Conservation (phyloP, 2,329 filamentous ascomycete species). For the Pseudogymnoascus verrucosus region DNA sequence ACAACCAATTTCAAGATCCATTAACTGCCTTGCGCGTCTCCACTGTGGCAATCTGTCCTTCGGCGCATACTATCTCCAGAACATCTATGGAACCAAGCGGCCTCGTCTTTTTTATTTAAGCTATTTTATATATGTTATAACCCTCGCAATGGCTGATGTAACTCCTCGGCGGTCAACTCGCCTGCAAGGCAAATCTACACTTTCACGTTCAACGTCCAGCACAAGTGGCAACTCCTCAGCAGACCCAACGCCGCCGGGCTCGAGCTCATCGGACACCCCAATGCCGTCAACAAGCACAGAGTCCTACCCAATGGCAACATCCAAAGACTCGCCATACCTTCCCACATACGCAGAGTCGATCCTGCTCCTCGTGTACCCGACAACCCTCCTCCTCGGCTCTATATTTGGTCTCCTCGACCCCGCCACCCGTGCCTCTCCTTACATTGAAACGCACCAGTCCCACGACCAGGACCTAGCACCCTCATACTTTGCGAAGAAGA, state of each 20-base stretch:
- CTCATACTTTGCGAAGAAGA: constrained; percentile 88
- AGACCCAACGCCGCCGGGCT: constrained; percentile 12
- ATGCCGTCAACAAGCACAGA: constrained; percentile 6
- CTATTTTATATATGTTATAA: constrained; percentile 19
- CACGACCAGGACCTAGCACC: constrained; percentile 55
- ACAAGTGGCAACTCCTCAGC: neutral
- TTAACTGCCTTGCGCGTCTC: neutral
- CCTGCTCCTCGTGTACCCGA: constrained; percentile 64
- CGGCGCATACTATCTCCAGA: constrained; percentile 13
- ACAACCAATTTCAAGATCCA: constrained; percentile 3
- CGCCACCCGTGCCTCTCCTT: constrained; percentile 53
- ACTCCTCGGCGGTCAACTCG: constrained; percentile 24
- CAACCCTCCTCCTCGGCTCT: constrained; percentile 71
- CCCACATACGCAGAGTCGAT: constrained; percentile 61
- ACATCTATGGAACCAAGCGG: constrained; percentile 10
- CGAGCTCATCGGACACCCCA: constrained; percentile 10
- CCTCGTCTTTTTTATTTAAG: neutral
- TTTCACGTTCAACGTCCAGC: neutral
- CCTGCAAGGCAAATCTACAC: constrained; percentile 18
- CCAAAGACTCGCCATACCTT: constrained; percentile 46
- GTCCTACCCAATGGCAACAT: constrained; percentile 14
- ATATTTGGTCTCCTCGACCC: constrained; percentile 74
- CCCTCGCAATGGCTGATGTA: constrained; percentile 17
- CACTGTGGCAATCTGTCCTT: constrained; percentile 16
- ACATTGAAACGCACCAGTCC: constrained; percentile 54